Conservation (phyloP, 805 yeast genomes). For the Kregervanrija fluxuum region DNA sequence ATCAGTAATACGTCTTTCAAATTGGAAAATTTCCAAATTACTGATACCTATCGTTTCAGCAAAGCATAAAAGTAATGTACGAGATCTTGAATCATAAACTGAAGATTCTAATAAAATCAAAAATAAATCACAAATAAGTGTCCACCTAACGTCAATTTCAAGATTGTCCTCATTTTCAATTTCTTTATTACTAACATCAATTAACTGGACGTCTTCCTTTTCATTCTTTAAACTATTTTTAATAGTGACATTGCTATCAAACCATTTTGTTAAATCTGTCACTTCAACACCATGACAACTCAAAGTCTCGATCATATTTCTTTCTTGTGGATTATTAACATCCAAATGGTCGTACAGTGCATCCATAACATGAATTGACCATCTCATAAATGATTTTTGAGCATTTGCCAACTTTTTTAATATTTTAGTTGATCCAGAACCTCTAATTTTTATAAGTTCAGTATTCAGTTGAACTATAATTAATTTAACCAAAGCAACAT, state of each 20-base stretch:
- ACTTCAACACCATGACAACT: constrained; percentile 79
- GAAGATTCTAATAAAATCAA: constrained; percentile 75
- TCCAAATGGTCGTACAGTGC: constrained; percentile 76
- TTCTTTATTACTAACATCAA: constrained; percentile 22
- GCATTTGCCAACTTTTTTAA: constrained; percentile 56
- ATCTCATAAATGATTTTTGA: constrained; percentile 73
- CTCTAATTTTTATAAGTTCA: constrained; percentile 55
- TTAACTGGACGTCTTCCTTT: constrained; percentile 10
- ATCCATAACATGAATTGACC: constrained; percentile 71
- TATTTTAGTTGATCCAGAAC: constrained; percentile 43
- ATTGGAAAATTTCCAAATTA: constrained; percentile 70
- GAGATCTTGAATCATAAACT: constrained; percentile 81
- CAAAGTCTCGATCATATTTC: constrained; percentile 78
- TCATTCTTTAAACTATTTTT: constrained; percentile 39
- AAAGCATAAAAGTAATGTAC: constrained; percentile 67
- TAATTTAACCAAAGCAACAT: constrained; percentile 76
- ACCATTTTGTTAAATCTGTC: constrained; percentile 60
- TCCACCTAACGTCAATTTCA: constrained; percentile 84
- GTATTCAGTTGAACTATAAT: constrained; percentile 76
- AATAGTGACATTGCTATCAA: constrained; percentile 33
- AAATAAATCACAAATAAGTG: constrained; percentile 85
- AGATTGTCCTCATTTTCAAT: constrained; percentile 25
- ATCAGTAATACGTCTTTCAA: constrained; percentile 86
- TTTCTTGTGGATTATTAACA: constrained; percentile 60
- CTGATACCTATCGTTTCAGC: constrained; percentile 54